Base-by-base conservation (phyloP, 108 stramenopile genomes). In the Skeletonema potamos region DNA sequence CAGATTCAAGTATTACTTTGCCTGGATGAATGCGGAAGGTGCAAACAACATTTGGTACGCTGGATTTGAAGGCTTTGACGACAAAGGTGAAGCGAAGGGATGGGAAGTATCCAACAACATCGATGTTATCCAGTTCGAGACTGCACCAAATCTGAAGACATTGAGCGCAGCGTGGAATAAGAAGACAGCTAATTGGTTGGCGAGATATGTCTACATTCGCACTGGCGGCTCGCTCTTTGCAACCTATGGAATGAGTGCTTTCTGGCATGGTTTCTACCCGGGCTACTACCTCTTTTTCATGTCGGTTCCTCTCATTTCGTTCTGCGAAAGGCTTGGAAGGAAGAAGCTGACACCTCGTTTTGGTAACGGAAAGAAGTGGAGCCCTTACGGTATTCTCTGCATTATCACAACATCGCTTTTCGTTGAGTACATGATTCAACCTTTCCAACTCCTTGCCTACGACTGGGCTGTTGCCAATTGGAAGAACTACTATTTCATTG, bases 221-320 rank as follows among this genome's bases (percentile, higher is more conserved):
- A 96, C 95, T 6, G 84, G 84, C 22, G 90, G 92, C 22, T 85
- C 77, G 51, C 79, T 93, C 8, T 58, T 86, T 57, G 94, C 94
- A 41, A 96, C 95, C 9, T 98, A 98, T 71, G 84, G 86, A 44
- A 84, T 95, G 78, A 88, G 87, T 58, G 96, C 97, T 13, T 94
- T 98, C 78, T 98, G 97, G 97, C 97, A 98, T 72, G 97, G 97
- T 13, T 97, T 98, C 73, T 98, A 98, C 83, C 97, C 97, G 5
- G 97, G 97, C 4, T 98, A 98, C 85, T 96, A 96, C 85, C 62
- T 96, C 27, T 97, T 96, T 72, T 96, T 97, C 85, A 46, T 96
- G 58, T 91, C 90, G n/a, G 86, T 96, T 54, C 95, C 95, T 24
- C 54, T 96, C 30, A 32, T 89, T 27, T 85, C 95, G 32, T 74